Conservation (phyloP, 495 filamentous ascomycete genomes). For the Zalerion maritima region DNA sequence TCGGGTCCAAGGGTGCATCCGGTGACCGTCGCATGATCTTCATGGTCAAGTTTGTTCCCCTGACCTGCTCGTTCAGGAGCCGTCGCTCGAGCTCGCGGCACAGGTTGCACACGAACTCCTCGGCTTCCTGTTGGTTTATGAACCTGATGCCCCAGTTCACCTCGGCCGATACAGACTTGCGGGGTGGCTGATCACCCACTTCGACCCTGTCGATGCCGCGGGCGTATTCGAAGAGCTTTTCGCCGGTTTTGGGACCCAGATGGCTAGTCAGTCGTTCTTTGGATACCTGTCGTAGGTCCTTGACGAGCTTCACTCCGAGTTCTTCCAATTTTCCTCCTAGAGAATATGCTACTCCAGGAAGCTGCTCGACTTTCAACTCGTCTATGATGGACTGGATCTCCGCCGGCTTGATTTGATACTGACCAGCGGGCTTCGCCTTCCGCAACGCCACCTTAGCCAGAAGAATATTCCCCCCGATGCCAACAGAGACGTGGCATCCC, state of each 20-base stretch:
- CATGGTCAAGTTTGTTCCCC: conserved; percentile 75
- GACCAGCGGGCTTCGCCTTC: conserved; percentile 89
- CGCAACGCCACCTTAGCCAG: conserved; percentile 80
- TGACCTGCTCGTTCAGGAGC: conserved; percentile 67
- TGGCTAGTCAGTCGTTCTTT: conserved; percentile 57
- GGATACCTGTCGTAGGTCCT: conserved; percentile 59
- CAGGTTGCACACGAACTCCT: conserved; percentile 73
- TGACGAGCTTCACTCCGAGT: conserved; percentile 66
- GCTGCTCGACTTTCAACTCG: conserved; percentile 55
- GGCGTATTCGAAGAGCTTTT: conserved; percentile 81
- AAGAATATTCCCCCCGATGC: conserved; percentile 82
- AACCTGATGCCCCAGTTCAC: conserved; percentile 98
- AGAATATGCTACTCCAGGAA: conserved; percentile 82
- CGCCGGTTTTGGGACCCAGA: conserved; percentile 83
- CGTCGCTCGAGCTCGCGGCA: conserved; percentile 70
- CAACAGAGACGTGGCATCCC: conserved; percentile 80
- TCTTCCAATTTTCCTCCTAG: conserved; percentile 75
- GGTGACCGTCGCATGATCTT: conserved; percentile 79
- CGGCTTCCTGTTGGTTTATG: conserved; percentile 72
- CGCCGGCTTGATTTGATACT: conserved; percentile 72
- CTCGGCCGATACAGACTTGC: conserved; percentile 90
- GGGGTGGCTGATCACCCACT: conserved; percentile 62
- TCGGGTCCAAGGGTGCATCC: conserved; percentile 81
- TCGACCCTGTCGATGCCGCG: conserved; percentile 77
- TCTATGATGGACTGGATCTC: conserved; percentile 63